A percentile compares a stretch with the other conserved stretches of the same genome.
Conservation (phyloP, 768 basidiomycete species). For the Fomitopsis pulvina region DNA sequence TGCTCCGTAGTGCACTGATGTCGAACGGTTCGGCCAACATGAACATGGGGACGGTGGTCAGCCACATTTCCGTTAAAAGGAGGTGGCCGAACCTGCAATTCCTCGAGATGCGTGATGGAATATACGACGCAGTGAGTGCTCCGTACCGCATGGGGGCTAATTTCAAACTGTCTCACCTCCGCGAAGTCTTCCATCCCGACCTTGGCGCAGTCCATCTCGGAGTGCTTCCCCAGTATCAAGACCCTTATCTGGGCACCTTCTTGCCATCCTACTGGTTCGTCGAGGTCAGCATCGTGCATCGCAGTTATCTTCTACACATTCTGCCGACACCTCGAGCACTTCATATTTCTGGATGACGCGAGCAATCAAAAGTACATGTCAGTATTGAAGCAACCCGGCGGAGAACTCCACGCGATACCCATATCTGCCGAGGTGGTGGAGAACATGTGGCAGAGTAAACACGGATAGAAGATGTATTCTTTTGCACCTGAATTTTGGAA, state of each 20-base stretch:
- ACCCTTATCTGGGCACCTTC: constrained; percentile 8
- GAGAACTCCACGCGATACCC: background rate
- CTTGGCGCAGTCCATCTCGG: background rate
- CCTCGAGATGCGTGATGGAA: constrained; percentile 6
- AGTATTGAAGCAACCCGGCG: background rate
- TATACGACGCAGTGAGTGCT: constrained; percentile 5
- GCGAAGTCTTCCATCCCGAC: background rate
- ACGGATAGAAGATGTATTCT: background rate
- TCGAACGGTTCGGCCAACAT: background rate
- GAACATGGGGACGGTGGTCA: background rate
- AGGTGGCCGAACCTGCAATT: constrained; percentile 3
- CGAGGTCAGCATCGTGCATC: background rate
- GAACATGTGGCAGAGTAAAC: background rate
- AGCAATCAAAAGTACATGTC: constrained; percentile 1
- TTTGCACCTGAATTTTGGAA: background rate
- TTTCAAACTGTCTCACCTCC: background rate
- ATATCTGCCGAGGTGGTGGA: background rate
- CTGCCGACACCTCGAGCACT: background rate
- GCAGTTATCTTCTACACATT: constrained; percentile 5
- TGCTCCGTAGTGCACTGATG: background rate
- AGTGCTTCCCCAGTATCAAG: constrained; percentile 1
- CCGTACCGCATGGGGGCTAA: background rate
- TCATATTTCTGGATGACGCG: background rate
- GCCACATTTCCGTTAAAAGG: background rate
- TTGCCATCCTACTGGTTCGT: background rate